Base-by-base conservation (phyloP, 768 basidiomycete species). In the Obba rivulosa region DNA sequence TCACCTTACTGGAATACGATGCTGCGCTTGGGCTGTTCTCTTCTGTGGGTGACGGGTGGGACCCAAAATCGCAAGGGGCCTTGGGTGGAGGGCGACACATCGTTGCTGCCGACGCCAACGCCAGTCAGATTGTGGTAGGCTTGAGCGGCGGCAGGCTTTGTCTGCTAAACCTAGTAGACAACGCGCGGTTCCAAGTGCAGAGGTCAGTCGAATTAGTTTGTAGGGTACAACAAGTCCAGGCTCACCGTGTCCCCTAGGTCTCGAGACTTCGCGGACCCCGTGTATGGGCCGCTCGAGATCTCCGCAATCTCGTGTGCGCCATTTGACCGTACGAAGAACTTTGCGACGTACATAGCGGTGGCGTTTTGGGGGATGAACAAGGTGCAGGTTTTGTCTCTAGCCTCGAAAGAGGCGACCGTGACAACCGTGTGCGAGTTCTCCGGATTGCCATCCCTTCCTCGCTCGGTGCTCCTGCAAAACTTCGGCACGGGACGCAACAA, bases 311-410 rank as follows among this genome's bases (percentile, higher is more conserved):
- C 84, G 0, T 80, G 88, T 54, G 60, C 71, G 3, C 81, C 84
- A 0, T 57, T 80, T 16, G 76, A 85, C 54, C 58, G 69, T 0
- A 54, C 62, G 9, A 74, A 74, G 53, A 60, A 65, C 25, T 81
- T 71, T 46, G 64, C 86, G 1, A 64, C 64, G 9, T 55, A 75
- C 45, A 64, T 86, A 22, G 78, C 76, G 0, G 80, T 86, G n/a
- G 79, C 83, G 0, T 87, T 87, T 56, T 95, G 92, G 91, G 76
- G 75, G 18, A 76, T 77, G 3, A 85, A 84, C 55, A 57, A 64
- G 8, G 73, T 92, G 35, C 74, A 81, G 56, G 65, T 92, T 28
- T 68, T 87, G 45, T 59, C 62, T 4, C 54, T 76, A 34, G 58
- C 62, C 3, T 61, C 71, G 8, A 38, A 42, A 8, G 50, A 49